A percentile compares a stretch with the other conserved stretches of the same genome.
Conservation (phyloP, 345 rosid genomes). For the Zanthoxylum bungeanum region DNA sequence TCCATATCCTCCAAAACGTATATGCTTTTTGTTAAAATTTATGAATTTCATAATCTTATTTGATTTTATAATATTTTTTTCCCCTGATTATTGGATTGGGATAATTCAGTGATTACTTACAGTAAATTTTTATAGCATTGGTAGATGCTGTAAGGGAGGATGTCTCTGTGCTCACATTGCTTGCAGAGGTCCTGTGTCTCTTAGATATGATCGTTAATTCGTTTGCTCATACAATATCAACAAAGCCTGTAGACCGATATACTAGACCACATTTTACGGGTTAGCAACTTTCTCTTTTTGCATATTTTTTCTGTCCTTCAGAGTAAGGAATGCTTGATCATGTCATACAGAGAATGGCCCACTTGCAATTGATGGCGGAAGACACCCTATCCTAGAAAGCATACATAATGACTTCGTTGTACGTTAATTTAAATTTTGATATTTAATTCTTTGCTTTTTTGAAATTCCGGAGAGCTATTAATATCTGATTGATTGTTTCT, state of each 20-base stretch:
- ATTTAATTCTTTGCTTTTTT: slow-evolving; percentile 5
- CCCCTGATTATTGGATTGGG: background rate
- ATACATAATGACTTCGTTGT: slow-evolving; percentile 84
- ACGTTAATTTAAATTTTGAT: slow-evolving; percentile 18
- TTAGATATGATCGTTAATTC: slow-evolving; percentile 96
- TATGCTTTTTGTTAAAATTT: background rate
- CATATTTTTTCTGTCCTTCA: background rate
- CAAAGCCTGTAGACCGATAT: slow-evolving; percentile 81
- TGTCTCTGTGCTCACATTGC: slow-evolving; percentile 70
- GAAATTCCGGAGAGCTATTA: slow-evolving; percentile 3
- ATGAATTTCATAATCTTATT: background rate
- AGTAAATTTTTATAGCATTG: slow-evolving; percentile 42
- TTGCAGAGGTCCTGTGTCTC: slow-evolving; percentile 91
- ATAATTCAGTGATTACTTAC: slow-evolving; percentile 9
- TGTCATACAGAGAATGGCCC: slow-evolving; percentile 71
- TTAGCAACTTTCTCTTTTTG: slow-evolving; percentile 24
- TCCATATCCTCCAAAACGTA: slow-evolving; percentile 1
- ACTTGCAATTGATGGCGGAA: slow-evolving; percentile 89
- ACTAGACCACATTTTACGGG: slow-evolving; percentile 85
- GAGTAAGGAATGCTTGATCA: slow-evolving; percentile 16
- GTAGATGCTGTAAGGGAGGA: slow-evolving; percentile 79
- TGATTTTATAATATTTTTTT: background rate
- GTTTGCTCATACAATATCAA: slow-evolving; percentile 84
- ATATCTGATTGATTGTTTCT: slow-evolving; percentile 11
- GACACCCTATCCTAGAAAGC: slow-evolving; percentile 93